A percentile compares a stretch with the other conserved stretches of the same genome.
These are phyloP conservation scores for Fereydounia khargensis DNA, from an alignment of 1,284 basidiomycete species.

Conservation along the genomic window DNA sequence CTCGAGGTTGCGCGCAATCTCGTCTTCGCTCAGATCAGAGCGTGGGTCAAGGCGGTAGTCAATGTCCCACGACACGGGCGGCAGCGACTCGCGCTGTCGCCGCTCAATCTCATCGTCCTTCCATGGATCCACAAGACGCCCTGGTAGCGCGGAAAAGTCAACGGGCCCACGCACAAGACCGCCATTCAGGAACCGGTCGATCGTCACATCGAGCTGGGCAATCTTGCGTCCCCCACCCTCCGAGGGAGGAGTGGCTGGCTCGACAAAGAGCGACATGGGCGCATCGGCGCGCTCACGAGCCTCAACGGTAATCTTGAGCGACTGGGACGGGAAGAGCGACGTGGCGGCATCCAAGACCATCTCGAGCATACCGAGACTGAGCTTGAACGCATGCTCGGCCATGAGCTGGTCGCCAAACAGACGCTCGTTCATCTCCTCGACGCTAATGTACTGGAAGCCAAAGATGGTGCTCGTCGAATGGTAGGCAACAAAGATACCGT, in stretches of 20 bases:
- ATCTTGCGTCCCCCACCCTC: conserved; percentile 5
- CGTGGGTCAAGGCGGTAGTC: conserved; percentile 47
- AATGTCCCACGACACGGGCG: conserved; percentile 33
- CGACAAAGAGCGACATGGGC: conserved; percentile 41
- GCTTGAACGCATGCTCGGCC: conserved; percentile 74
- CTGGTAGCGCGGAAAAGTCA: conserved; percentile 34
- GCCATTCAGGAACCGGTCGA: conserved; percentile 50
- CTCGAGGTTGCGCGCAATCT: conserved; percentile 28
- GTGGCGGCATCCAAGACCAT: conserved; percentile 67
- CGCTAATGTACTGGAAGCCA: conserved; percentile 89
- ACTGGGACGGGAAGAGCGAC: conserved; percentile 64
- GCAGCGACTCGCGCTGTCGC: conserved; percentile 12
- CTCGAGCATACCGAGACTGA: conserved; percentile 75
- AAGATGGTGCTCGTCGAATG: conserved; percentile 87
- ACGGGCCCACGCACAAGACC: conserved; percentile 44
- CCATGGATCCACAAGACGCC: conserved; percentile 21
- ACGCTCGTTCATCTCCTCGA: conserved; percentile 81
- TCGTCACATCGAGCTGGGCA: conserved; percentile 40
- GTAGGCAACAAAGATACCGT: conserved; percentile 90
- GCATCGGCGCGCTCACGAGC: conserved; percentile 12
- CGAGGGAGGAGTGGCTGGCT: conserved; percentile 8
- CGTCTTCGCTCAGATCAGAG: conserved; percentile 23
- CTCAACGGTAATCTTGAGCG: conserved; percentile 47
- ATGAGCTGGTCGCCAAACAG: conserved; percentile 69
- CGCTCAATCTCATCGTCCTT: conserved; percentile 39